Conservation (phyloP, 176 grass and related monocot species). For the Zoysia japonica region DNA sequence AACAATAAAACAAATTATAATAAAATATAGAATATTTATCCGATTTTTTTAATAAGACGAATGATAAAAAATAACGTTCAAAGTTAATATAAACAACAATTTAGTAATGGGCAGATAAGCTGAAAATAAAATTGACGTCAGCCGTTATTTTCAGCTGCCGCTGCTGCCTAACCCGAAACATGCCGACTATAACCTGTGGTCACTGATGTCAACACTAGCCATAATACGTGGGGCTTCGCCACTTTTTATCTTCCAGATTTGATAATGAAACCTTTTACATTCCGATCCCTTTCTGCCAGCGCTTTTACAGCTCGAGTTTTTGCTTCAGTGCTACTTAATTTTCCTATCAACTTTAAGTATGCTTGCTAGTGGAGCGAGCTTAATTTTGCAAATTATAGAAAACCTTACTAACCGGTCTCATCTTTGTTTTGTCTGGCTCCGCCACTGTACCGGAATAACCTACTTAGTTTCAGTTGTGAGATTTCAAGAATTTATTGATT, state of each 20-base stretch:
- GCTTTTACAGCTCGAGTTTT: constrained; percentile 36
- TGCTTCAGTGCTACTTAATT: constrained; percentile 26
- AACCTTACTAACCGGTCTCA: no score
- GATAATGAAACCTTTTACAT: constrained; percentile 22
- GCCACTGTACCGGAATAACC: neutral
- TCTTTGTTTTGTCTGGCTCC: no score
- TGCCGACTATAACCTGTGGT: constrained; percentile 31
- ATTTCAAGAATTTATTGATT: neutral
- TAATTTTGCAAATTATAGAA: no score
- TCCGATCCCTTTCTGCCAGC: constrained; percentile 33
- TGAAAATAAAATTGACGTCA: no score
- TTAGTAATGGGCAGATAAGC: no score
- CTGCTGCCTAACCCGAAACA: constrained; percentile 42
- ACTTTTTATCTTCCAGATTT: constrained; percentile 3
- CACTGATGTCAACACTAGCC: constrained; percentile 40
- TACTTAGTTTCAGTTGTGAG: neutral
- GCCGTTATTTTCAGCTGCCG: neutral
- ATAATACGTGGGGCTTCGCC: constrained; percentile 31
- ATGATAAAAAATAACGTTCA: no score
- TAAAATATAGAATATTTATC: no score
- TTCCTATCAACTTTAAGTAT: no score
- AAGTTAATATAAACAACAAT: no score
- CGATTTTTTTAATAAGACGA: no score
- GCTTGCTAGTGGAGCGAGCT: no score
- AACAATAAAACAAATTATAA: no score